A percentile compares a stretch with the other conserved stretches of the same genome.
phyloP scores from a whole-genome alignment of 495 filamentous ascomycete genomes.

The Penicillium riverlandense region DNA sequence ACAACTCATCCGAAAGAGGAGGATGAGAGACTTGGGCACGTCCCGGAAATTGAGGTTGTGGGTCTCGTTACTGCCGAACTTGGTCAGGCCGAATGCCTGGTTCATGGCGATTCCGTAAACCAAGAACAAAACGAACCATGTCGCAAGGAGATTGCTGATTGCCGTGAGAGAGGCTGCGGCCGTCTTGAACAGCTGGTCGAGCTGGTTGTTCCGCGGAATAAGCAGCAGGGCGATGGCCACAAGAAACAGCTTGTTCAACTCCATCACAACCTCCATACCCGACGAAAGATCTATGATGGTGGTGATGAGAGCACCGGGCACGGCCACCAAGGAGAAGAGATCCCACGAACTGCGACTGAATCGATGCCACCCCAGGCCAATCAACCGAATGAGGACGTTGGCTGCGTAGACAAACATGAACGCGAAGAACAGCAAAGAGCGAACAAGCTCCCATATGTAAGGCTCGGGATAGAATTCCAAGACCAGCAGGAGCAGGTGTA shows the following conservation, averaged over 20 bases:
- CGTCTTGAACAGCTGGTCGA: conserved; percentile 99
- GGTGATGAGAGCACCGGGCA: conserved; percentile 76
- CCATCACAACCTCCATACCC: conserved; percentile 55
- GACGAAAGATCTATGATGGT: conserved; percentile 54
- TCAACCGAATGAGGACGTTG: conserved; percentile 77
- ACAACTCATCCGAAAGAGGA: conserved; percentile 86
- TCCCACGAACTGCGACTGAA: conserved; percentile 96
- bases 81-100: conserved; percentile 92
- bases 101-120: conserved; percentile 96
- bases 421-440: conserved; percentile 56
- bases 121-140: conserved; percentile 94
- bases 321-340: conserved; percentile 74
- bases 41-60: conserved; percentile 89
- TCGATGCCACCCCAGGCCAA: conserved; percentile 86
- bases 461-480: conserved; percentile 78
- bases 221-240: conserved; percentile 86
- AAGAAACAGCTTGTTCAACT: conserved; percentile 87
- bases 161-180: conserved; percentile 89
- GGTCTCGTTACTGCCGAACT: conserved; percentile 65
- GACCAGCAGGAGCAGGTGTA: conserved; percentile 78
- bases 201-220: conserved; percentile 93
- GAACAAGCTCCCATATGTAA: conserved; percentile 48
- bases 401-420: conserved; percentile 82
- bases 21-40: conserved; percentile 85
- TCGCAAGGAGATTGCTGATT: conserved; percentile 88